Base-by-base conservation (phyloP, 2,329 filamentous ascomycete species). In the Aspergillus calidoustus region DNA sequence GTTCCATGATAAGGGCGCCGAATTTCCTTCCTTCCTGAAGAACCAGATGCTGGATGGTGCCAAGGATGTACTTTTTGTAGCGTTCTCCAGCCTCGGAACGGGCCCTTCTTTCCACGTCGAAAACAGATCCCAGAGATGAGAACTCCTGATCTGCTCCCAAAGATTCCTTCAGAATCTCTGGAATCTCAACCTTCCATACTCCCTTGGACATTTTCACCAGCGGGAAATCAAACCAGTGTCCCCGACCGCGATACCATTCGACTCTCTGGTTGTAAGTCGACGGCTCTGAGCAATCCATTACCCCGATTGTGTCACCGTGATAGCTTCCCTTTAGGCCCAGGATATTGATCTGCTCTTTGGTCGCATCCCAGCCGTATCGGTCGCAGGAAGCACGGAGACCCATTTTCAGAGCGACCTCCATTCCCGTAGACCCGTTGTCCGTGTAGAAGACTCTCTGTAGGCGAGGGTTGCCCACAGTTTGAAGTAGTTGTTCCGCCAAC, bases 401-500 rank as follows among this genome's bases (percentile, higher is more conserved):
- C 92, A 96, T 96, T 73, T 96, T 96, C 48, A 93, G 82, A 0
- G 91, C 92, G 1, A 94, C 91, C 74, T 96, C 92, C 74, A 90
- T 89, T 0, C 91, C 92, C 0, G 92, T 95, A 70, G 91, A 93
- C 5, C 92, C 87, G 68, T 96, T 92, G 70, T 96, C 92, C 0
- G 90, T 91, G 76, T 89, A 96, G 74, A 96, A 96, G 0, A 92
- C 89, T 41, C 89, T 88, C 1, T 76, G 79, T 2, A 95, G 77
- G 0, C 91, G 86, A 0, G 86, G 84, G 64, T 91, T 93, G 0
- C 80, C 74, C 6, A 91, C 76, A 0, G 81, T 82, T 1, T 80
- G 59, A 3, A 95, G 78, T 1, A 96, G 80, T 0, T 79, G 80
- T 71, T 91, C 84, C 0, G 91, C 89, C 0, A 96, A 82, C 7